Evolutionary conservation across 2,329 filamentous ascomycete species (phyloP).

Genomic region (Berkeleyomyces basicola): DNA sequence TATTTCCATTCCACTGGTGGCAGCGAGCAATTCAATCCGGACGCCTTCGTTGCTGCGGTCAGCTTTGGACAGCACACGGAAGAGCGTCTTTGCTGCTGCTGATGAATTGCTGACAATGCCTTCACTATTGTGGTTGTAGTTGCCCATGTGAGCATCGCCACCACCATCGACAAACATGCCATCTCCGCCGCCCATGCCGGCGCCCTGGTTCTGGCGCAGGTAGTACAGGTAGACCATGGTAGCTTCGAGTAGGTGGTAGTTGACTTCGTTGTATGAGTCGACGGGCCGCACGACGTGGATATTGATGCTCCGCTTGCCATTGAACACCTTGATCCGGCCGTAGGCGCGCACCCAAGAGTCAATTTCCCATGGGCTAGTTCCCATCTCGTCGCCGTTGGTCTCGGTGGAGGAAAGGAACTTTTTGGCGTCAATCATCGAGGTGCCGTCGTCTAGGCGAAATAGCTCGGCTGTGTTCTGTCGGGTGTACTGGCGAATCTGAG

Average conservation of each 20-base stretch:
- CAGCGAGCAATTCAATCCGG: constrained; percentile 62
- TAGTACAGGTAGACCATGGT: constrained; percentile 77
- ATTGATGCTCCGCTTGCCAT: constrained; percentile 65
- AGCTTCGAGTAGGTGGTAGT: constrained; percentile 80
- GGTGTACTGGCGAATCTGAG: constrained; percentile 75
- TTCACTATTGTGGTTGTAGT: neutral
- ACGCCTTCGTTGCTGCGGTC: constrained; percentile 67
- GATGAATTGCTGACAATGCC: constrained; percentile 33
- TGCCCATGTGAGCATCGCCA: constrained; percentile 24
- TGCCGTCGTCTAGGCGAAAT: constrained; percentile 90
- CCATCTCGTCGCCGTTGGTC: constrained; percentile 20
- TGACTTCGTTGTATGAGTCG: constrained; percentile 78
- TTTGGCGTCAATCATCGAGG: constrained; percentile 79
- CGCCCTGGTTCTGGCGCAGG: constrained; percentile 44
- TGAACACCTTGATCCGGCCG: constrained; percentile 70
- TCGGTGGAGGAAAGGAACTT: constrained; percentile 34
- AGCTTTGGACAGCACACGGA: constrained; percentile 46
- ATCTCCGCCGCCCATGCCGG: constrained; percentile 25
- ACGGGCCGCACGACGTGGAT: constrained; percentile 69
- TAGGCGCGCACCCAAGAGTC: constrained; percentile 74
- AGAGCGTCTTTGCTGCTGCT: constrained; percentile 50
- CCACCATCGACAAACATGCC: constrained; percentile 40
- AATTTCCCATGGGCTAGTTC: constrained; percentile 36
- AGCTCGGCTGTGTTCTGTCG: constrained; percentile 82
- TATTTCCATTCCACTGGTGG: constrained; percentile 45